Evolutionary conservation across 208 protist genomes (phyloP).

Genomic region (Blechomonas ayalai): DNA sequence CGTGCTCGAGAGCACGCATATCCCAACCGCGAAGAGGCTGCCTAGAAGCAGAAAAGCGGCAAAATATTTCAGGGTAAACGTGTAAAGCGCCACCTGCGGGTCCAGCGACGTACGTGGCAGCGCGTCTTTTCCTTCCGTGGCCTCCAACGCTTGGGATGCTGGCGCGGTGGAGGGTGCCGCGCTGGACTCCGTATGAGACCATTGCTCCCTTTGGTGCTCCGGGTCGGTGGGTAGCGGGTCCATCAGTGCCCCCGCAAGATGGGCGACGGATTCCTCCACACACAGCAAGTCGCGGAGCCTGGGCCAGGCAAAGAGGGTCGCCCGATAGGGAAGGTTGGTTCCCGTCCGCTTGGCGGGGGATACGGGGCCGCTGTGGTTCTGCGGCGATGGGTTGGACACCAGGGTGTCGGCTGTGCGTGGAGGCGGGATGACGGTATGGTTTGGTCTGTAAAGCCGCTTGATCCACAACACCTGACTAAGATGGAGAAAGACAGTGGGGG

Average conservation of each 20-base stretch:
- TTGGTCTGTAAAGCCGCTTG: constrained; percentile 67
- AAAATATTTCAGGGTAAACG: constrained; percentile 73
- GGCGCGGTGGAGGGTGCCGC: too few species aligned
- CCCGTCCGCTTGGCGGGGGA: constrained; percentile 48
- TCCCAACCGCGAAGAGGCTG: constrained; percentile 54
- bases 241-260: constrained; percentile 34
- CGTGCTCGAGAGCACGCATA: constrained; percentile 38
- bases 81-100: constrained; percentile 73
- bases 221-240: too few species aligned
- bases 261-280: constrained; percentile 62
- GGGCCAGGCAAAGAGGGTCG: constrained; percentile 45
- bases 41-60: constrained; percentile 53
- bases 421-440: constrained; percentile 54
- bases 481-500: constrained; percentile 28
- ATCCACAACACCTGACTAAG: constrained; percentile 44
- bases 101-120: constrained; percentile 48
- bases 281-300: constrained; percentile 40
- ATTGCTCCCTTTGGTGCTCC: too few species aligned
- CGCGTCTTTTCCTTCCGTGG: too few species aligned
- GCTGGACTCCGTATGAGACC: too few species aligned
- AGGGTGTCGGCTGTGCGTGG: too few species aligned
- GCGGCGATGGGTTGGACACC: too few species aligned
- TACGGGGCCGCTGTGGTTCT: too few species aligned
- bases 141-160: too few species aligned
- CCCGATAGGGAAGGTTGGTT: constrained; percentile 37